A percentile compares a stretch with the other conserved stretches of the same genome.
Evolutionary conservation across 768 basidiomycete species (phyloP).

Genomic region (Naganishia friedmannii): DNA sequence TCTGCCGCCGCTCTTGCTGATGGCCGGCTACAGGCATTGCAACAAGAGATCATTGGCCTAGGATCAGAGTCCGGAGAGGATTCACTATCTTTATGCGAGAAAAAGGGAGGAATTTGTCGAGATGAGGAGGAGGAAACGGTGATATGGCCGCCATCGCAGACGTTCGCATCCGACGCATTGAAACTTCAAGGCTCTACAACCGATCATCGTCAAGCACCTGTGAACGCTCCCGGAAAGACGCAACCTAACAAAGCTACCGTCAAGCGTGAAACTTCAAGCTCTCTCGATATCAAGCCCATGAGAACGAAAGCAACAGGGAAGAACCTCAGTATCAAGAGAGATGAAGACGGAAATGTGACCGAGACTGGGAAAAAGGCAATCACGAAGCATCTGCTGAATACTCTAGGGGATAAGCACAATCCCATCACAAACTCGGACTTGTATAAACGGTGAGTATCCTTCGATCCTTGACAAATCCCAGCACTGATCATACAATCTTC

Average conservation of each 20-base stretch:
- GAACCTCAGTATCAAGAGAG: constrained; percentile 17
- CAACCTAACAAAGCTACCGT: not conserved
- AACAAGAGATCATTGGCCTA: not conserved
- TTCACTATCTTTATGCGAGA: not conserved
- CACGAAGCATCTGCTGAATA: constrained; percentile 23
- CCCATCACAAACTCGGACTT: constrained; percentile 32
- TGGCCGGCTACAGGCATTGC: not conserved
- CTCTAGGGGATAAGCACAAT: constrained; percentile 25
- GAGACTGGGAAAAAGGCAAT: constrained; percentile 22
- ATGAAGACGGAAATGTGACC: constrained; percentile 15
- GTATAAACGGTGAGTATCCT: constrained; percentile 26
- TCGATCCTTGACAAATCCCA: not conserved
- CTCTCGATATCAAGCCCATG: not conserved
- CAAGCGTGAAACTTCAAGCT: not conserved
- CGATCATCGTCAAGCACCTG: not conserved
- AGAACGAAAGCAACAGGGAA: not conserved
- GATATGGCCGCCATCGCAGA: constrained; percentile 21
- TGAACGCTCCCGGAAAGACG: not conserved
- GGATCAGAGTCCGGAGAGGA: not conserved
- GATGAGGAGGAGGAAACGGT: not conserved
- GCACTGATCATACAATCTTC: not conserved
- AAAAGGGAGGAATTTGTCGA: not conserved
- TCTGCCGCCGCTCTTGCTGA: too few species aligned
- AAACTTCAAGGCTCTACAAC: constrained; percentile 6
- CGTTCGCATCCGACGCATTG: constrained; percentile 12